phyloP scores from a whole-genome alignment of 495 filamentous ascomycete species.

The Saxispiralis lemnorum region DNA sequence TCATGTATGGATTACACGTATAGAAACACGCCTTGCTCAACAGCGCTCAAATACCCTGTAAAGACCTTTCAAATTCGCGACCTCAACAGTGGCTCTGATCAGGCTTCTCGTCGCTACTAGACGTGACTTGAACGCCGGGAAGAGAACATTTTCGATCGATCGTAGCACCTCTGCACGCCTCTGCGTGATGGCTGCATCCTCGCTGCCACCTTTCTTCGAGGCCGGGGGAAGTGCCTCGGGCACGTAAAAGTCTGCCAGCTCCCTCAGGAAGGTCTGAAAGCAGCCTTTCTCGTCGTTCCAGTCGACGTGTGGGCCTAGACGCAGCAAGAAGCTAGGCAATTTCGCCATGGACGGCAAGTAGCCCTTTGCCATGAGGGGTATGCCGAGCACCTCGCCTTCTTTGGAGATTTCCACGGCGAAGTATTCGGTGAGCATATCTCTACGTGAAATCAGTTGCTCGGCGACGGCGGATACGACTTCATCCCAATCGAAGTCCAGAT shows the following conservation, averaged over 20 bases:
- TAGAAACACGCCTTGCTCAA: too few species aligned
- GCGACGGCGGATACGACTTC: conserved; percentile 45
- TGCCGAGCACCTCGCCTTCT: conserved; percentile 53
- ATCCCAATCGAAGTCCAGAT: conserved; percentile 44
- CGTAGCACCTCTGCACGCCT: conserved; percentile 41
- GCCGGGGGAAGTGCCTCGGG: conserved; percentile 60
- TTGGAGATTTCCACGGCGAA: conserved; percentile 71
- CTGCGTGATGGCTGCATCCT: conserved; percentile 32
- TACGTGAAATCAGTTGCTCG: conserved; percentile 46
- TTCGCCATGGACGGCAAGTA: conserved; percentile 76
- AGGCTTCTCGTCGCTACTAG: conserved; percentile 69
- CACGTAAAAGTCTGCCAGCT: conserved; percentile 83
- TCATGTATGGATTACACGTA: too few species aligned
- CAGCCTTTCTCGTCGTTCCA: conserved; percentile 75
- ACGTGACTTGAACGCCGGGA: conserved; percentile 65
- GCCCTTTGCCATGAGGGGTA: conserved; percentile 76
- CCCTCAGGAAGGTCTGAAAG: conserved; percentile 67
- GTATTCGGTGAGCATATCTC: conserved; percentile 84
- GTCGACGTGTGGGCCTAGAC: conserved; percentile 73
- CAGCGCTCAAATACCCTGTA: conserved; percentile 97
- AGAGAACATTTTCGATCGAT: conserved; percentile 53
- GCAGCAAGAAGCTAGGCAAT: conserved; percentile 71
- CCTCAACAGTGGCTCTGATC: conserved; percentile 65
- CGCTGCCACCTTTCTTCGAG: conserved; percentile 24
- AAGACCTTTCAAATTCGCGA: conserved; percentile 83